These are phyloP conservation scores for Aspergillus indologenus DNA, from an alignment of 495 filamentous ascomycete genomes.

Conservation along the genomic window DNA sequence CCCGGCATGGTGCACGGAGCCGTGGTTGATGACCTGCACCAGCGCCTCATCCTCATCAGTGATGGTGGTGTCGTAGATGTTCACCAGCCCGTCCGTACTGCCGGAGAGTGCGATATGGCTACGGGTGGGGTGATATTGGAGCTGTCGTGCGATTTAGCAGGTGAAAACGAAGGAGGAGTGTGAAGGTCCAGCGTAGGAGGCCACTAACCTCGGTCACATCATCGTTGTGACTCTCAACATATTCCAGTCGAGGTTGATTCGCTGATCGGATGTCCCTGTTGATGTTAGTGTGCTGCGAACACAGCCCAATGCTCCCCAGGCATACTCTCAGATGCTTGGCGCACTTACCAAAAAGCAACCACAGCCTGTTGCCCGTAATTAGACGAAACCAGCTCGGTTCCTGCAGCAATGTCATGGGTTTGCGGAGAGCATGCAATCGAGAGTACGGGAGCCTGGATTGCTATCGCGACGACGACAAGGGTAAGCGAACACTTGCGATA, in stretches of 20 bases:
- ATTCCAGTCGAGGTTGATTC: constrained; percentile 52
- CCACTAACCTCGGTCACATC: constrained; percentile 74
- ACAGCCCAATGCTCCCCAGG: neutral
- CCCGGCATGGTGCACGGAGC: constrained; percentile 78
- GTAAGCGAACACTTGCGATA: constrained; percentile 13
- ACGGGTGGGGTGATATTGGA: constrained; percentile 67
- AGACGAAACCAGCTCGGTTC: constrained; percentile 70
- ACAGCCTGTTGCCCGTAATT: constrained; percentile 51
- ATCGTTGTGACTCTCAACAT: constrained; percentile 86
- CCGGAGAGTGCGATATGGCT: constrained; percentile 72
- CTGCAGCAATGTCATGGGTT: constrained; percentile 63
- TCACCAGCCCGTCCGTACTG: constrained; percentile 89
- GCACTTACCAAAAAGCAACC: constrained; percentile 67
- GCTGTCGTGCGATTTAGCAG: constrained; percentile 35
- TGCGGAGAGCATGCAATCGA: constrained; percentile 62
- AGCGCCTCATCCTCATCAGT: constrained; percentile 84
- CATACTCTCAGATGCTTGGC: neutral
- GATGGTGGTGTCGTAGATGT: constrained; percentile 72
- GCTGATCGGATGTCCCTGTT: constrained; percentile 67
- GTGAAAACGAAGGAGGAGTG: neutral
- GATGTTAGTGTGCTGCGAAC: too few relatives aligned
- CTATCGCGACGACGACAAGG: constrained; percentile 28
- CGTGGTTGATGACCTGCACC: constrained; percentile 83
- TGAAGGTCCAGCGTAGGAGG: neutral
- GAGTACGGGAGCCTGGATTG: constrained; percentile 53